phyloP scores from a whole-genome alignment of 2,329 filamentous ascomycete genomes.

The Huntiella moniliformis region DNA sequence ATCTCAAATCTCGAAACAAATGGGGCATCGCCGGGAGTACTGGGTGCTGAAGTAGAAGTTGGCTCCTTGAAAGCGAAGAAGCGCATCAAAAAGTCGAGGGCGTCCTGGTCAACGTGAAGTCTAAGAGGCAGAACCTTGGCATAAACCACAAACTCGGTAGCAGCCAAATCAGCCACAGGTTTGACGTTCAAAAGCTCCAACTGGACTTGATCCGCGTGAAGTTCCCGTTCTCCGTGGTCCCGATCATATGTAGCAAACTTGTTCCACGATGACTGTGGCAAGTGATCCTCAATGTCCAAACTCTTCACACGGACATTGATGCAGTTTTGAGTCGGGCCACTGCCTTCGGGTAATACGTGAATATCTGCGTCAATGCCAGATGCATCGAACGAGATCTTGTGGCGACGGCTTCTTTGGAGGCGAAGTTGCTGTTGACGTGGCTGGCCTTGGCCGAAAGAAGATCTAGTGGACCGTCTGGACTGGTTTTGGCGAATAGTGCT shows the following conservation, averaged over 20 bases:
- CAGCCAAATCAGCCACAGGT: conserved; percentile 65
- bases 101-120: conserved; percentile 91
- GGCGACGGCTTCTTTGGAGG: conserved; percentile 66
- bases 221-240: conserved; percentile 70
- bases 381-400: conserved; percentile 92
- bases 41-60: conserved; percentile 27
- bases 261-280: conserved; percentile 92
- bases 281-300: conserved; percentile 81
- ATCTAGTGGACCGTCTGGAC: conserved; percentile 25
- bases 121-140: conserved; percentile 65
- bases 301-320: conserved; percentile 67
- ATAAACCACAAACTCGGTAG: conserved; percentile 73
- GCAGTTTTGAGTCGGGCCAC: conserved; percentile 70
- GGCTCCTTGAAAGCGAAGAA: conserved; percentile 93
- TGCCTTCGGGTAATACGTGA: conserved; percentile 55
- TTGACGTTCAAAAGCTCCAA: conserved; percentile 76
- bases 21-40: conserved; percentile 49
- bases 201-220: conserved; percentile 75
- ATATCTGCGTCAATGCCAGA: conserved; percentile 69
- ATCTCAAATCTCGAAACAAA: conserved; percentile 86
- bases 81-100: conserved; percentile 85
- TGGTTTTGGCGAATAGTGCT: conserved; percentile 29
- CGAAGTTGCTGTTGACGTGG: conserved; percentile 40
- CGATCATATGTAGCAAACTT: conserved; percentile 93
- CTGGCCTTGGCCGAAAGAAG: conserved; percentile 15